Percentiles rank a stretch among this genome's conserved stretches.
Evolutionary conservation across 345 rosid genomes (phyloP).

Genomic region (Orychophragmus violaceus): DNA sequence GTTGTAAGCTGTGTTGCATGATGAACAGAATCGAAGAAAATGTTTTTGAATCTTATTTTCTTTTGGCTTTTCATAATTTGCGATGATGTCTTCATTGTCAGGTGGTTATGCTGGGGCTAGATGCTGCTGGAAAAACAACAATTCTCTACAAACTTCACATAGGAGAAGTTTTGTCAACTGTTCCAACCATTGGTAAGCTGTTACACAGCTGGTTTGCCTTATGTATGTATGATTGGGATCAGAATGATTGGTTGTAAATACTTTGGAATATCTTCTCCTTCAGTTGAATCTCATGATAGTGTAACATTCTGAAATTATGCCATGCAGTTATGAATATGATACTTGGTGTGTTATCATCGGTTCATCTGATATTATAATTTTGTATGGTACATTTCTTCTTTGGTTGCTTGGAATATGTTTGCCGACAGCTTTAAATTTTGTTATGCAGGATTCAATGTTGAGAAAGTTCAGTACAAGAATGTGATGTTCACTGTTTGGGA

Average conservation of each 20-base stretch:
- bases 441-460: slow-evolving; percentile 85
- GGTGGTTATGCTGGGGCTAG: slow-evolving; percentile 99
- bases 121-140: slow-evolving; percentile 98
- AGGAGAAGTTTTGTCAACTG: slow-evolving; percentile 97
- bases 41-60: neutral
- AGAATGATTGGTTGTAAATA: too few species aligned
- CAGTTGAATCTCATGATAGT: neutral
- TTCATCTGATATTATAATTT: neutral
- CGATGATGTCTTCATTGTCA: slow-evolving; percentile 28
- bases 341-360: neutral
- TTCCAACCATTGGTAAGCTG: slow-evolving; percentile 85
- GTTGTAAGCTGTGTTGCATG: neutral
- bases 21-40: neutral
- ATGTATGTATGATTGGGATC: too few species aligned
- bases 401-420: neutral
- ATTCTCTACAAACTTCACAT: slow-evolving; percentile 95
- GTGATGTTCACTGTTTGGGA: slow-evolving; percentile 99
- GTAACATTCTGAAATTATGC: neutral
- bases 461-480: slow-evolving; percentile 99
- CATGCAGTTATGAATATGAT: neutral
- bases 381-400: neutral
- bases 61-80: neutral
- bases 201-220: neutral
- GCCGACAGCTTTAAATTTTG: neutral
- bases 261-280: neutral